phyloP scores from a whole-genome alignment of 352 stramenopile species.

The Blastocystis sp. region DNA sequence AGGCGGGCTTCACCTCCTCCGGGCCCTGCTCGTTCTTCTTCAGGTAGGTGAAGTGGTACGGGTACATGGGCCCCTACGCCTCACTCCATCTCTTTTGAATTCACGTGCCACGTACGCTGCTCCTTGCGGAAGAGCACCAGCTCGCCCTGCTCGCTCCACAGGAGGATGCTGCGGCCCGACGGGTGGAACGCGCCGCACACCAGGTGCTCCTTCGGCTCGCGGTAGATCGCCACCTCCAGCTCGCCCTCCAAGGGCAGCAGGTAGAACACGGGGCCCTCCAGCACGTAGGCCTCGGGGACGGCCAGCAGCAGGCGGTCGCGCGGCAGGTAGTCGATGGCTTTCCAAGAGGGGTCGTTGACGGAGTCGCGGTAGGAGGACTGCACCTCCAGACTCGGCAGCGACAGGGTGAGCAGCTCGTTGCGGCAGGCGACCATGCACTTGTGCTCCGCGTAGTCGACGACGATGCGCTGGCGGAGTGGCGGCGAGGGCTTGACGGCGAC shows the following conservation, averaged over 20 bases:
- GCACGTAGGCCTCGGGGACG: constrained; percentile 16
- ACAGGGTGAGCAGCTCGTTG: constrained; percentile 11
- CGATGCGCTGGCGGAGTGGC: neutral
- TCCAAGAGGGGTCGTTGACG: constrained; percentile 25
- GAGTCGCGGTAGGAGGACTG: constrained; percentile 38
- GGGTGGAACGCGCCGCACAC: constrained; percentile 3
- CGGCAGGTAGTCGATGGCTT: neutral
- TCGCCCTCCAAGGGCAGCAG: neutral
- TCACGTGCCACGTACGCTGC: neutral
- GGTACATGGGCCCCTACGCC: constrained; percentile 36
- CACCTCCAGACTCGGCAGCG: constrained; percentile 1
- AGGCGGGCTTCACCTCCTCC: neutral
- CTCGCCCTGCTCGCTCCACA: constrained; percentile 23
- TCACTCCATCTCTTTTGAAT: neutral
- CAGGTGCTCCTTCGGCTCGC: constrained; percentile 22
- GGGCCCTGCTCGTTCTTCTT: constrained; percentile 32
- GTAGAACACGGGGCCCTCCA: constrained; percentile 43
- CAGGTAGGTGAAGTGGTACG: constrained; percentile 18
- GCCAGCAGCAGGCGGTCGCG: neutral
- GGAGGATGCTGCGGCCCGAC: constrained; percentile 39
- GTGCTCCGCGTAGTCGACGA: neutral
- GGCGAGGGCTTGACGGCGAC: neutral
- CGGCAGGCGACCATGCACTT: constrained; percentile 37
- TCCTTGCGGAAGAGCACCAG: constrained; percentile 3
- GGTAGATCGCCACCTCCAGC: constrained; percentile 22